phyloP scores from a whole-genome alignment of 2,329 filamentous ascomycete species.

The Metarhizium anisopliae region DNA sequence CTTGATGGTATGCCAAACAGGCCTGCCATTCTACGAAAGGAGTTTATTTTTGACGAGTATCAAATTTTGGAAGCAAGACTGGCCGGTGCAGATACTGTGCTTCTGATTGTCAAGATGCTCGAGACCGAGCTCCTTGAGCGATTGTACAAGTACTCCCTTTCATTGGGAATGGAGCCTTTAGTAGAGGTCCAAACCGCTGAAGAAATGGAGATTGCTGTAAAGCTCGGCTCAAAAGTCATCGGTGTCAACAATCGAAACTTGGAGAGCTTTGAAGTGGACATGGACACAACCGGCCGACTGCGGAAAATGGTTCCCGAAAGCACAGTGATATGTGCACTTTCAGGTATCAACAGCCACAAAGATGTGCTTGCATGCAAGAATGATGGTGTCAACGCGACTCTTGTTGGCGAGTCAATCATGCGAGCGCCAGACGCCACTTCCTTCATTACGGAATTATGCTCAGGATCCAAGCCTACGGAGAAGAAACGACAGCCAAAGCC shows the following conservation, averaged over 20 bases:
- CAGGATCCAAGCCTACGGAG: slow-evolving; percentile 34
- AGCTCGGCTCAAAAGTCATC: slow-evolving; percentile 81
- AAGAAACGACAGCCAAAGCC: slow-evolving; percentile 29
- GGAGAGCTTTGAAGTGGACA: slow-evolving; percentile 92
- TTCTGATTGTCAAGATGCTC: slow-evolving; percentile 98
- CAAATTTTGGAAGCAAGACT: slow-evolving; percentile 92
- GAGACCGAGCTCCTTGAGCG: slow-evolving; percentile 62
- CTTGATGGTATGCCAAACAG: slow-evolving; percentile 87
- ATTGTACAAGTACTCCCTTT: slow-evolving; percentile 81
- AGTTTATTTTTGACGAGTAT: slow-evolving; percentile 97
- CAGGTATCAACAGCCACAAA: slow-evolving; percentile 80
- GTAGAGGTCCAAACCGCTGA: slow-evolving; percentile 94
- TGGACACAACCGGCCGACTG: slow-evolving; percentile 81
- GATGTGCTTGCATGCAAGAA: slow-evolving; percentile 83
- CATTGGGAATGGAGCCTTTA: slow-evolving; percentile 91
- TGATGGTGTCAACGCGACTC: slow-evolving; percentile 83
- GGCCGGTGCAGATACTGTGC: slow-evolving; percentile 86
- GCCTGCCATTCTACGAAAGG: slow-evolving; percentile 86
- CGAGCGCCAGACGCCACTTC: slow-evolving; percentile 69
- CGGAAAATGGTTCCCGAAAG: slow-evolving; percentile 78
- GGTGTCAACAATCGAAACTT: slow-evolving; percentile 97
- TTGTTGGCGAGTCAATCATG: slow-evolving; percentile 96
- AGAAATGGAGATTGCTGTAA: slow-evolving; percentile 83
- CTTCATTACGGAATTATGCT: slow-evolving; percentile 80
- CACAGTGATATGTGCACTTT: slow-evolving; percentile 86